These are phyloP conservation scores for Ceriops decandra DNA, from an alignment of 345 rosid species.

Conservation along the genomic window DNA sequence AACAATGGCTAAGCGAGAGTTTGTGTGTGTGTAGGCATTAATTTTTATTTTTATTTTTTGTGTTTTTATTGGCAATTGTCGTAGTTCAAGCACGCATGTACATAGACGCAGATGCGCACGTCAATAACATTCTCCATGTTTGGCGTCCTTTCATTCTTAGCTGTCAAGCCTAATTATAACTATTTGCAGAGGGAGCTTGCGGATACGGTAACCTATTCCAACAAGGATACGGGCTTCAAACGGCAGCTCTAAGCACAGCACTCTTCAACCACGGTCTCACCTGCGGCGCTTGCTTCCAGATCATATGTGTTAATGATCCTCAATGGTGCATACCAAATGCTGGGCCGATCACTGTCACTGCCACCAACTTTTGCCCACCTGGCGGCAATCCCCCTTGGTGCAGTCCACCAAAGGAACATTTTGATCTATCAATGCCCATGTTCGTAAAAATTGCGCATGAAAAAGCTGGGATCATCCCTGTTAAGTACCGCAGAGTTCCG, in stretches of 20 bases:
- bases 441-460: conserved; percentile 14
- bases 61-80: too few species aligned
- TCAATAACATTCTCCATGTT: too few species aligned
- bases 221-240: conserved; percentile 58
- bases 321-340: conserved; percentile 46
- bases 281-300: conserved; percentile 69
- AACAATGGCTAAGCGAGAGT: too few species aligned
- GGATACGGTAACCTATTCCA: conserved; percentile 61
- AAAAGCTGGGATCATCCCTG: conserved; percentile 26
- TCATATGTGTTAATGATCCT: conserved; percentile 46
- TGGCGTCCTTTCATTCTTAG: too few species aligned
- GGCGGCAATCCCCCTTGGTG: conserved; percentile 25
- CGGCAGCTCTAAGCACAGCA: conserved; percentile 66
- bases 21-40: too few species aligned
- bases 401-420: conserved; percentile 22
- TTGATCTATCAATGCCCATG: conserved; percentile 28
- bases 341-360: conserved; percentile 47
- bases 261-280: conserved; percentile 54
- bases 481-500: conserved; percentile 32
- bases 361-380: conserved; percentile 62
- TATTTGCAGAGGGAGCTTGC: conserved; percentile 58
- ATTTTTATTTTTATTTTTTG: too few species aligned
- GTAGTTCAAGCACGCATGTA: too few species aligned
- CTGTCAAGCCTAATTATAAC: too few species aligned
- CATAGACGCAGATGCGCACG: too few species aligned